Conservation (phyloP, 148 eudicot species). For the Chenopodium formosanum region DNA sequence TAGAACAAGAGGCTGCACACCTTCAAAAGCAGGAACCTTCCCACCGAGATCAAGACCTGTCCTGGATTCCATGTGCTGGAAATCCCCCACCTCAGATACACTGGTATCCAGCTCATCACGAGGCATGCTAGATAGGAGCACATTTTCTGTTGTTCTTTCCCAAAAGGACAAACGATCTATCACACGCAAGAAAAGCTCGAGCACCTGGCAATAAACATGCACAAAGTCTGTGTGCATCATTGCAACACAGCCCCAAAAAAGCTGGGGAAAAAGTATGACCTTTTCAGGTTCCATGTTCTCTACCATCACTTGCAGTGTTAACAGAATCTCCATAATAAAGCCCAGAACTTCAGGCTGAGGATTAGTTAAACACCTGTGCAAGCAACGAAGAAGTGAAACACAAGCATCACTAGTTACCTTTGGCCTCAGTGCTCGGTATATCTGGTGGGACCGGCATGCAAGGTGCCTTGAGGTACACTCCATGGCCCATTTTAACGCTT, state of each 20-base stretch:
- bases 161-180: slow-evolving; percentile 87
- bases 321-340: slow-evolving; percentile 79
- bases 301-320: slow-evolving; percentile 98
- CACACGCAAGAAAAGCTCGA: slow-evolving; percentile 92
- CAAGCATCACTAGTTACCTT: slow-evolving; percentile 91
- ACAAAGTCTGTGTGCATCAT: slow-evolving; percentile 99
- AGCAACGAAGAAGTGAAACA: slow-evolving; percentile 92
- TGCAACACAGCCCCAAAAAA: slow-evolving; percentile 99
- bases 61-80: slow-evolving; percentile 67
- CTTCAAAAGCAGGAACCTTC: slow-evolving; percentile 91
- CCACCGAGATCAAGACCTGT: slow-evolving; percentile 46
- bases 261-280: slow-evolving; percentile 96
- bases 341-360: slow-evolving; percentile 93
- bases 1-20: slow-evolving; percentile 95
- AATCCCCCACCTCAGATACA: slow-evolving; percentile 58
- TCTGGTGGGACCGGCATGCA: slow-evolving; percentile 97
- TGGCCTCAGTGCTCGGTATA: slow-evolving; percentile 90
- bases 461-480: slow-evolving; percentile 98
- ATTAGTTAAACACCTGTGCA: slow-evolving; percentile 81
- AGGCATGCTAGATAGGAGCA: slow-evolving; percentile 96
- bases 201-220: slow-evolving; percentile 97
- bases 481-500: slow-evolving; percentile 99
- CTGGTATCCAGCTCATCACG: slow-evolving; percentile 77
- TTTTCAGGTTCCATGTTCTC: slow-evolving; percentile 99
- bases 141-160: slow-evolving; percentile 93